Conservation (phyloP, 306 rosid genomes). For the Sicyos edulis region DNA sequence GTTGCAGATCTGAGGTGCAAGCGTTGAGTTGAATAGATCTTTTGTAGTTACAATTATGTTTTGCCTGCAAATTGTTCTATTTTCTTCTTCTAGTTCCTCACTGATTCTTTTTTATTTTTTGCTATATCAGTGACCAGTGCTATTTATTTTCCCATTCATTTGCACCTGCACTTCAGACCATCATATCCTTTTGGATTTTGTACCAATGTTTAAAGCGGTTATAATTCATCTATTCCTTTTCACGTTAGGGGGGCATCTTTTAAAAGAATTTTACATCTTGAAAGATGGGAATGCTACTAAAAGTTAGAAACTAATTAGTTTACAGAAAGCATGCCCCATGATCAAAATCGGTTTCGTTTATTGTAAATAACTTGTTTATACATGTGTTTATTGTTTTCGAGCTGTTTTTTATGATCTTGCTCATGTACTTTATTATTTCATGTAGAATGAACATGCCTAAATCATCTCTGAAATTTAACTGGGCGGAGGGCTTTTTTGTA, state of each 20-base stretch:
- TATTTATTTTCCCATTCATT: neutral
- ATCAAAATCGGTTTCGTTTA: neutral
- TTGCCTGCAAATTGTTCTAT: neutral
- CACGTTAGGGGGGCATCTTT: neutral
- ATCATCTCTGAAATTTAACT: neutral
- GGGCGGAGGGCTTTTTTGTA: neutral
- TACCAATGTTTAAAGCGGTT: neutral
- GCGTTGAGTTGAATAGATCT: constrained; percentile 1
- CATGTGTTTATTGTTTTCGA: neutral
- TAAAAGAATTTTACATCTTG: neutral
- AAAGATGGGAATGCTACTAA: neutral
- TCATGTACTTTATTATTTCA: neutral
- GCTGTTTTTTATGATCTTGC: neutral
- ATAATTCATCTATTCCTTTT: neutral
- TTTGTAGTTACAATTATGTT: neutral
- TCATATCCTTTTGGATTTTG: neutral
- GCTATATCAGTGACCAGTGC: neutral
- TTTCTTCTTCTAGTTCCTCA: neutral
- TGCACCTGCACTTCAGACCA: neutral
- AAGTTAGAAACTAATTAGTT: neutral
- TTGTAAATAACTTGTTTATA: neutral
- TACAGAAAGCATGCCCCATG: neutral
- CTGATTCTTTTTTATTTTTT: neutral
- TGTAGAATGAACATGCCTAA: neutral
- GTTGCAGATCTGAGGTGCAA: neutral